Conservation (phyloP, 2,329 filamentous ascomycete genomes). For the Colletotrichum lini region DNA sequence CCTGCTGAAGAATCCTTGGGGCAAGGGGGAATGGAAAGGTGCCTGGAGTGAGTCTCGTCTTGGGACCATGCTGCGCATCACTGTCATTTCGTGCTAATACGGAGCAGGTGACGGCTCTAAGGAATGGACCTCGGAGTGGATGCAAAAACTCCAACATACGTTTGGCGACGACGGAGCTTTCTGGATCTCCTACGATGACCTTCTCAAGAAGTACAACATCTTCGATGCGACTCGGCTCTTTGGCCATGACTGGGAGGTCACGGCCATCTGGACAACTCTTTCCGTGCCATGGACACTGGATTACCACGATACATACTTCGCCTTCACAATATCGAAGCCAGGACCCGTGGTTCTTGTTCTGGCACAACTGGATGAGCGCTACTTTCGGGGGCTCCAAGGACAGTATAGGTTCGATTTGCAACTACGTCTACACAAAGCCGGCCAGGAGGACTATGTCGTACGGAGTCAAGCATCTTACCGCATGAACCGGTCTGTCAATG, state of each 20-base stretch:
- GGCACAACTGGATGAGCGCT: constrained; percentile 70
- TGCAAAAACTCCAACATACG: constrained; percentile 74
- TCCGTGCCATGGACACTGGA: constrained; percentile 69
- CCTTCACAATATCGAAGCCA: constrained; percentile 62
- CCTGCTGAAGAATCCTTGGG: constrained; percentile 83
- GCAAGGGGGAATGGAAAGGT: constrained; percentile 84
- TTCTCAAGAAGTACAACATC: constrained; percentile 60
- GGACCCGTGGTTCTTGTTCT: constrained; percentile 70
- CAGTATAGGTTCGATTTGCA: constrained; percentile 69
- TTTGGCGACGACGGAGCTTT: constrained; percentile 77
- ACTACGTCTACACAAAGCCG: constrained; percentile 67
- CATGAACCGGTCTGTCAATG: constrained; percentile 82
- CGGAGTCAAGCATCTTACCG: constrained; percentile 67
- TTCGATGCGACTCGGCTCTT: constrained; percentile 63
- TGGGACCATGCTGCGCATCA: neutral
- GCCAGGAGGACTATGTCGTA: constrained; percentile 67
- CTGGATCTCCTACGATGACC: constrained; percentile 62
- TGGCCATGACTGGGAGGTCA: constrained; percentile 66
- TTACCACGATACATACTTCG: constrained; percentile 69
- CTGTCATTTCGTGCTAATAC: constrained; percentile 39
- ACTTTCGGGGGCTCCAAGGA: constrained; percentile 70
- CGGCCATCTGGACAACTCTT: constrained; percentile 64
- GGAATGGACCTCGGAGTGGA: constrained; percentile 82
- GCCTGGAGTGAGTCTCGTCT: constrained; percentile 71
- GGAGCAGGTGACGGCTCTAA: constrained; percentile 75